Evolutionary conservation across 306 rosid species (phyloP).

Genomic region (Abrus precatorius): DNA sequence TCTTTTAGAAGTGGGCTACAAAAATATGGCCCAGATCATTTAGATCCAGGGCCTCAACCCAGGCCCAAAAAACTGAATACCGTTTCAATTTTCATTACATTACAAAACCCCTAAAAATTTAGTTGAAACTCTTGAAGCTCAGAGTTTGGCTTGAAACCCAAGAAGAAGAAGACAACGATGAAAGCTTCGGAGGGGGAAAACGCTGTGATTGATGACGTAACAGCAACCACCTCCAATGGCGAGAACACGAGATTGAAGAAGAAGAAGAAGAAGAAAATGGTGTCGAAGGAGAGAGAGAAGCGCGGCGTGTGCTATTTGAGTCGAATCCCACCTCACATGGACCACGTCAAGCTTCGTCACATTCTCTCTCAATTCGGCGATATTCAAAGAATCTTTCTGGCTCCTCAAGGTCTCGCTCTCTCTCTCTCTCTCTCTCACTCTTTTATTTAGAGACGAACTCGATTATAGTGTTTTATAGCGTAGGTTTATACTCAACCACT

Average conservation of each 20-base stretch:
- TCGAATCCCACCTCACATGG: constrained; percentile 91
- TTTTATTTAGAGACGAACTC: neutral
- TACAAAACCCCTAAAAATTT: too few relatives aligned
- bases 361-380: constrained; percentile 81
- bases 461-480: neutral
- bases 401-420: constrained; percentile 61
- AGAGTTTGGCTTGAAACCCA: too few relatives aligned
- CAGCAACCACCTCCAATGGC: neutral
- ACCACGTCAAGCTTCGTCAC: constrained; percentile 72
- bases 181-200: neutral
- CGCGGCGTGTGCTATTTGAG: constrained; percentile 88
- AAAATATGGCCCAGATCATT: too few relatives aligned
- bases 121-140: too few relatives aligned
- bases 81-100: too few relatives aligned
- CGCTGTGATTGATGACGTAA: neutral
- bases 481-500: neutral
- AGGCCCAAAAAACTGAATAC: too few relatives aligned
- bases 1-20: too few relatives aligned
- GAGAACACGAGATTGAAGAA: neutral
- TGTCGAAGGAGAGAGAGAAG: constrained; percentile 34
- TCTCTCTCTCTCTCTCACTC: neutral
- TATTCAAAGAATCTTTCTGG: constrained; percentile 74
- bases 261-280: neutral
- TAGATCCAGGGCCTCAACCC: too few relatives aligned
- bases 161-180: neutral